Base-by-base conservation (phyloP, 352 stramenopile species). In the Aphanomyces astaci region DNA sequence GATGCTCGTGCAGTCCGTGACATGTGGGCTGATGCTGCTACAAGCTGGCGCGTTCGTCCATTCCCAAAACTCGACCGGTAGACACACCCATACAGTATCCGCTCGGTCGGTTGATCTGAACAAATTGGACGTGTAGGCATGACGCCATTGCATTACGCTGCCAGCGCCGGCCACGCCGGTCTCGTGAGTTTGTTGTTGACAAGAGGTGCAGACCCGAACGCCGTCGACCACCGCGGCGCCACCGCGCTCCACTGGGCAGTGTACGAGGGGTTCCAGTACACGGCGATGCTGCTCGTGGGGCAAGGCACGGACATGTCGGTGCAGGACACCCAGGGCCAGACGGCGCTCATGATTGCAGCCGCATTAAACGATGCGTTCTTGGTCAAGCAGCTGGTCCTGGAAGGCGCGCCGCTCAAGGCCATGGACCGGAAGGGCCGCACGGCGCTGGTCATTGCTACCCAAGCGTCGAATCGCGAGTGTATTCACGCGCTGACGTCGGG, bases 231-330 rank as follows among this genome's bases (percentile, higher is more conserved):
- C 32, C 78, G 85, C 24, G 85, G 85, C 1, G 85, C 85, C 3
- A 93, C 85, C 0, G 76, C 85, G 24, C 70, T 93, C 28, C 85
- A 93, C 54, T 93, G 85, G 85, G 82, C 82, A 7, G 85, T 93
- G 7, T 93, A 91, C 56, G 85, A 93, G 70, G 85, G 85, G 2
- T 93, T 89, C 67, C 85, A 92, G 72, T 93, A 93, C 77, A 90
- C 83, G 2, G 85, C 83, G 10, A 82, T 87, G 71, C 75, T 85
- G 49, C 73, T 87, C 31, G 78, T 87, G 13, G 79, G 78, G 40
- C 74, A 80, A 31, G 65, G 70, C 63, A 78, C 79, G 0, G 71
- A 81, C 70, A 77, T 85, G 71, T 40, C 55, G 9, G 72, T 84
- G 32, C 78, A 81, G 28, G 85, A 93, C 55, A 80, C 82, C 4